Percentiles rank a stretch among this genome's conserved stretches.
These are phyloP conservation scores for Athelia psychrophila DNA, from an alignment of 1,284 basidiomycete genomes.

Conservation along the genomic window DNA sequence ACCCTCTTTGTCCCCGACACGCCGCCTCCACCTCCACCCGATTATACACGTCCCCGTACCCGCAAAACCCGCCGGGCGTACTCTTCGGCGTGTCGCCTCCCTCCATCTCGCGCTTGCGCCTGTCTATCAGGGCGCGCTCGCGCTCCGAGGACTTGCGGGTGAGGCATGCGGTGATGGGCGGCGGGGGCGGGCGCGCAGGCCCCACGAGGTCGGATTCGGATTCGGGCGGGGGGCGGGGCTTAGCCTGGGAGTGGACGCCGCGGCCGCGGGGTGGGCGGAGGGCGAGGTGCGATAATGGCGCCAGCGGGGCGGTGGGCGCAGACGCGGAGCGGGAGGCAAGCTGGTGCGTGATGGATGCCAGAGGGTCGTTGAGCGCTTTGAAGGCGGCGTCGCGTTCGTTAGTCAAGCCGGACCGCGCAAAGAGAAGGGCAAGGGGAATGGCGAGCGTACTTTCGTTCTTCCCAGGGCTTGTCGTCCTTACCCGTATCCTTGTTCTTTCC, in stretches of 20 bases:
- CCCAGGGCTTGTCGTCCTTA: conserved; percentile 25
- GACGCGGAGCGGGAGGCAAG: conserved; percentile 40
- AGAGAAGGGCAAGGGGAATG: background rate
- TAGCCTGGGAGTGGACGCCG: no score
- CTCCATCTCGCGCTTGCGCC: conserved; percentile 57
- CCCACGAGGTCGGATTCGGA: no score
- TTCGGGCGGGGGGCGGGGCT: no score
- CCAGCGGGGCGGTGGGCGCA: conserved; percentile 19
- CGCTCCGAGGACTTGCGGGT: conserved; percentile 72
- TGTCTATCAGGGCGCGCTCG: conserved; percentile 65
- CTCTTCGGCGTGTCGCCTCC: conserved; percentile 71
- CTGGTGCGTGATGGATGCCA: conserved; percentile 70
- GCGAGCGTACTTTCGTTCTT: conserved; percentile 28
- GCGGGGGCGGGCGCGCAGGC: conserved; percentile 22
- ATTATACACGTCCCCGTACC: conserved; percentile 73
- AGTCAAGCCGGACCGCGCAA: no score
- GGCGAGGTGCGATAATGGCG: conserved; percentile 15
- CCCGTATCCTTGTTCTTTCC: conserved; percentile 18
- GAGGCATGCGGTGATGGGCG: conserved; percentile 53
- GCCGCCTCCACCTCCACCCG: conserved; percentile 68
- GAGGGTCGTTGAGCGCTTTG: conserved; percentile 66
- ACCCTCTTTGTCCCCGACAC: conserved; percentile 32
- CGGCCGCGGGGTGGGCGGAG: conserved; percentile 6
- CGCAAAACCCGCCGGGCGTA: conserved; percentile 50
- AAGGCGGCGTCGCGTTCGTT: conserved; percentile 60